phyloP scores from a whole-genome alignment of 805 yeast species.

The Wickerhamomyces alni region DNA sequence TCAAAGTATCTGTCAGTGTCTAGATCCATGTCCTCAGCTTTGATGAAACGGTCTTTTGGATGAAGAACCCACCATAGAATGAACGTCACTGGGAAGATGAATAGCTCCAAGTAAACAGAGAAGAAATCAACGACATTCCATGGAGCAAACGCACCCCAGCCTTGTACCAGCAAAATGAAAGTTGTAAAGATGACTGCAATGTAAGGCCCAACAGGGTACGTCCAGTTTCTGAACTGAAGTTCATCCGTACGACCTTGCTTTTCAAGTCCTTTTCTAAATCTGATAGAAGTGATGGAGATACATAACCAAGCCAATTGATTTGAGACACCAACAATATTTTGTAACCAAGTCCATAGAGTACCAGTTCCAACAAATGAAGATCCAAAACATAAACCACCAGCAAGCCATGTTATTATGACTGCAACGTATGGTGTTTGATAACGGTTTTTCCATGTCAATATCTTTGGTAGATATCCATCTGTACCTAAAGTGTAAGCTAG shows the following conservation, averaged over 20 bases:
- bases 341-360: slow-evolving; percentile 47
- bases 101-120: slow-evolving; percentile 39
- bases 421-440: slow-evolving; percentile 44
- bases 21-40: slow-evolving; percentile 44
- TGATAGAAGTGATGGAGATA: slow-evolving; percentile 42
- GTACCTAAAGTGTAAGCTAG: slow-evolving; percentile 46
- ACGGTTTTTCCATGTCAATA: slow-evolving; percentile 36
- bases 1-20: slow-evolving; percentile 45
- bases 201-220: slow-evolving; percentile 47
- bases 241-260: slow-evolving; percentile 38
- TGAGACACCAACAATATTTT: slow-evolving; percentile 46
- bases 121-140: slow-evolving; percentile 37
- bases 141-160: slow-evolving; percentile 46
- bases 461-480: slow-evolving; percentile 44
- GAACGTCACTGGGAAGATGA: slow-evolving; percentile 40
- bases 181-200: slow-evolving; percentile 36
- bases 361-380: slow-evolving; percentile 51
- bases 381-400: slow-evolving; percentile 56
- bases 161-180: slow-evolving; percentile 45
- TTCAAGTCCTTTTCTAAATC: slow-evolving; percentile 41
- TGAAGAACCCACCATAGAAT: slow-evolving; percentile 35
- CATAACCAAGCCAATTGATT: slow-evolving; percentile 46
- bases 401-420: slow-evolving; percentile 42
- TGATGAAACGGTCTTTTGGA: slow-evolving; percentile 34
- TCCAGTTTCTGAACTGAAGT: slow-evolving; percentile 40